phyloP scores from a whole-genome alignment of 2,329 filamentous ascomycete species.

The Cercospora beticola region DNA sequence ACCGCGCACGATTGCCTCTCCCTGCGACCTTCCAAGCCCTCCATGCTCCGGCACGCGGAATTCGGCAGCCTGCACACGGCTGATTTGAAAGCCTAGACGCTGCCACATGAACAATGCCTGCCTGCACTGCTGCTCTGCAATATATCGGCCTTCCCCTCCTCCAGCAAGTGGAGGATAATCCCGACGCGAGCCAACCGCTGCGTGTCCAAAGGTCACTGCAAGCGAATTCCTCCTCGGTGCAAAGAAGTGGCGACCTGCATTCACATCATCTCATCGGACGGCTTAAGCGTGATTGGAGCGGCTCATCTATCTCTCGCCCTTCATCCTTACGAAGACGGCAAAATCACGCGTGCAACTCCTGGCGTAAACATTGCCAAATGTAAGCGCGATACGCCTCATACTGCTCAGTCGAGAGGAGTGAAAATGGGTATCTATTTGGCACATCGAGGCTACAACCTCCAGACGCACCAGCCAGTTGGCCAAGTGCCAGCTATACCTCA shows the following conservation, averaged over 20 bases:
- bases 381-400: not conserved
- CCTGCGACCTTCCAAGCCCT: not conserved
- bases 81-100: not conserved
- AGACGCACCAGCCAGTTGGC: not conserved
- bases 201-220: not conserved
- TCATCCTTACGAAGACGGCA: not conserved
- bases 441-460: not conserved
- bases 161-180: not conserved
- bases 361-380: not conserved
- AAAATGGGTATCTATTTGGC: not conserved
- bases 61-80: conserved; percentile 10
- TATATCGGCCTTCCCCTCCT: not conserved
- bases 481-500: not conserved
- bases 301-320: not conserved
- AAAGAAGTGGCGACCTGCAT: not conserved
- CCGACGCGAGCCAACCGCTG: not conserved
- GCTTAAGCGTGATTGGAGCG: not conserved
- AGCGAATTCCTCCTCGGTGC: not conserved
- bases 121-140: not conserved
- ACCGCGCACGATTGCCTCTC: not conserved
- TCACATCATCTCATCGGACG: not conserved
- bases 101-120: not conserved
- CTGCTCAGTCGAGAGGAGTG: not conserved
- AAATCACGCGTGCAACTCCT: not conserved
- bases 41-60: conserved; percentile 4